Base-by-base conservation (phyloP, 2,329 filamentous ascomycete genomes). In the Boeremia exigua region DNA sequence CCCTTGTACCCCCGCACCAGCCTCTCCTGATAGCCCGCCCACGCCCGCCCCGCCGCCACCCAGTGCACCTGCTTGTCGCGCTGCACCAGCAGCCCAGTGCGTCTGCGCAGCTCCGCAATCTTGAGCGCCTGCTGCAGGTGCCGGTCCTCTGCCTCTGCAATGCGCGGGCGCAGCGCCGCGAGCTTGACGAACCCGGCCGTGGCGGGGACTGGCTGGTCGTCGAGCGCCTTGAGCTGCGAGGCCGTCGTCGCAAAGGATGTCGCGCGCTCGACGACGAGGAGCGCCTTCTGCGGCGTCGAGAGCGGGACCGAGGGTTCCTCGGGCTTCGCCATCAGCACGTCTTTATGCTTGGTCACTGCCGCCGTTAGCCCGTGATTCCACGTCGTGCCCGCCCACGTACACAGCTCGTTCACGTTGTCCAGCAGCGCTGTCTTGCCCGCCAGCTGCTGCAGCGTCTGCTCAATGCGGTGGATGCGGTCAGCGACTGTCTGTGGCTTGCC, bases 21-120 rank as follows among this genome's bases (percentile, higher is more conserved):
- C 45, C 89, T 81, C 30, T 84, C 82, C 75, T 96, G 89, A 69
- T 88, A 86, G 47, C 88, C 86, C 19, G 88, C 88, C 78, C 92
- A 88, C 54, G 84, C 83, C 63, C 86, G 84, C 0, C 88, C 88
- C 63, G 85, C 86, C 10, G 83, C 82, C 43, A 96, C 78, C 38
- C 95, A 81, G 3, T 86, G 85, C 23, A 85, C 79, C 71, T 92
- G 87, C 75, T 94, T 92, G 88, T 91, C 96, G 32, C 59, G 74
- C 73, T 75, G 73, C 51, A 80, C 73, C 10, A 78, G 42, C 42
- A 74, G 63, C 74, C 86, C 90, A 77, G 84, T 93, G 61, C 82
- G 82, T 59, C 77, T 82, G 71, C 86, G 82, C 70, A 89, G 81
- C 71, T 84, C 84, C 19, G 83, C 84, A 59, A 90, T 84, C 72